Evolutionary conservation across 371 early-diverging fungal species (phyloP).

Genomic region (Catenaria anguillulae): DNA sequence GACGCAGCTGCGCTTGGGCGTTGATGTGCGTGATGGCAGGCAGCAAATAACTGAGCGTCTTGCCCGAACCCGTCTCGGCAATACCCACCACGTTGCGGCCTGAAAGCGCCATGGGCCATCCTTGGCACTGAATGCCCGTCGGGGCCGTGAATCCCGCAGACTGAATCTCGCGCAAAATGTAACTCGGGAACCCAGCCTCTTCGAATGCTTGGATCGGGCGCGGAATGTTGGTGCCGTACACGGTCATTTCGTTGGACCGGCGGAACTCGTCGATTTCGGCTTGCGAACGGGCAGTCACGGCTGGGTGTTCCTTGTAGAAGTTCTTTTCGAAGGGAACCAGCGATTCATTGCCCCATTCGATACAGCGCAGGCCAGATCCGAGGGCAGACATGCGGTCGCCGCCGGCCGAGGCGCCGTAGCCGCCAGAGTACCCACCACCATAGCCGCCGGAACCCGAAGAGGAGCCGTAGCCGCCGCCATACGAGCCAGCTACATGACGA

Average conservation of each 20-base stretch:
- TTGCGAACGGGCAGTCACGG: conserved; percentile 22
- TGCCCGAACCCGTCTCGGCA: conserved; percentile 98
- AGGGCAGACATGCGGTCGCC: conserved; percentile 45
- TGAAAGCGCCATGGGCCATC: conserved; percentile 98
- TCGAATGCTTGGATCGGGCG: conserved; percentile 39
- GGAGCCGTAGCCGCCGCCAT: conserved; percentile 13
- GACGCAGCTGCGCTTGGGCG: conserved; percentile 84
- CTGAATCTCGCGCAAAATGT: conserved; percentile 65
- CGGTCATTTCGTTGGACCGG: conserved; percentile 31
- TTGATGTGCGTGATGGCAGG: conserved; percentile 98
- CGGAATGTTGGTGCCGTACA: conserved; percentile 38
- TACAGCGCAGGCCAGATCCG: conserved; percentile 38
- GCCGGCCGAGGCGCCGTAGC: conserved; percentile 24
- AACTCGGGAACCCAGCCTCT: conserved; percentile 33
- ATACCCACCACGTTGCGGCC: conserved; percentile 97
- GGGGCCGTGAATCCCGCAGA: conserved; percentile 77
- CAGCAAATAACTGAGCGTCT: conserved; percentile 92
- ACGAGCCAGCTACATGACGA: too few species aligned
- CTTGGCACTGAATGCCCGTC: conserved; percentile 97
- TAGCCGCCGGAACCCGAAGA: conserved; percentile 17
- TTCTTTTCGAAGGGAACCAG: conserved; percentile 79
- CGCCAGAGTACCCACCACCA: conserved; percentile 22
- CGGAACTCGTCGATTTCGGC: conserved; percentile 34
- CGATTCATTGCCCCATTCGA: conserved; percentile 49
- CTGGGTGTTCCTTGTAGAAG: conserved; percentile 49